A percentile compares a stretch with the other conserved stretches of the same genome.
phyloP scores from a whole-genome alignment of 805 yeast species.

The Scheffersomyces lignosus region DNA sequence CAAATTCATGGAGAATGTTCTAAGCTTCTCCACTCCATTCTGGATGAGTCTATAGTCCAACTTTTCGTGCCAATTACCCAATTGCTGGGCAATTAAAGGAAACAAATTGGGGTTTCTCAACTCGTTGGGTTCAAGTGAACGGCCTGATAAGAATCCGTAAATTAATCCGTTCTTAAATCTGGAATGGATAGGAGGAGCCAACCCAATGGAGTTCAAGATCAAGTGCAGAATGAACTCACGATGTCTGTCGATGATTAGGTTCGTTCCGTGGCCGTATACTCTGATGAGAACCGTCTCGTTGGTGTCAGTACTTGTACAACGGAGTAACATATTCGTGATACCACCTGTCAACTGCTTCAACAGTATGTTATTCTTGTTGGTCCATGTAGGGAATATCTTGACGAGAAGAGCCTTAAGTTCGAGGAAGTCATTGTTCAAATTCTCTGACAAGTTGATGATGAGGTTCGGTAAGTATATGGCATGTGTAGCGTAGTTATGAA shows the following conservation, averaged over 20 bases:
- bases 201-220: constrained; percentile 53
- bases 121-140: constrained; percentile 58
- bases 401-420: constrained; percentile 41
- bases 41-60: constrained; percentile 49
- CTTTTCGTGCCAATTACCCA: constrained; percentile 69
- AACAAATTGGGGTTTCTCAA: constrained; percentile 47
- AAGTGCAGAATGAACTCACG: constrained; percentile 73
- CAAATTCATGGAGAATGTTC: constrained; percentile 22
- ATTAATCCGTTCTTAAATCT: constrained; percentile 71
- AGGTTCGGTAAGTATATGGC: constrained; percentile 51
- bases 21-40: constrained; percentile 42
- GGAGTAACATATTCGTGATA: constrained; percentile 59
- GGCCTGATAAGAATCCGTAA: constrained; percentile 67
- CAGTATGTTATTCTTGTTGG: constrained; percentile 22
- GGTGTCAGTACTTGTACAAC: constrained; percentile 36
- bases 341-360: constrained; percentile 58
- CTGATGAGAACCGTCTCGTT: constrained; percentile 54
- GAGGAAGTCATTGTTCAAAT: constrained; percentile 29
- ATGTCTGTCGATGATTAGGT: constrained; percentile 68
- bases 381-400: constrained; percentile 49
- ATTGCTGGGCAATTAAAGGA: constrained; percentile 60
- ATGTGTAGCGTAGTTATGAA: constrained; percentile 40
- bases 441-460: constrained; percentile 38
- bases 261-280: constrained; percentile 75
- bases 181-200: constrained; percentile 71